phyloP scores from a whole-genome alignment of 164 flowering plant species.

The Magnolia sinica region DNA sequence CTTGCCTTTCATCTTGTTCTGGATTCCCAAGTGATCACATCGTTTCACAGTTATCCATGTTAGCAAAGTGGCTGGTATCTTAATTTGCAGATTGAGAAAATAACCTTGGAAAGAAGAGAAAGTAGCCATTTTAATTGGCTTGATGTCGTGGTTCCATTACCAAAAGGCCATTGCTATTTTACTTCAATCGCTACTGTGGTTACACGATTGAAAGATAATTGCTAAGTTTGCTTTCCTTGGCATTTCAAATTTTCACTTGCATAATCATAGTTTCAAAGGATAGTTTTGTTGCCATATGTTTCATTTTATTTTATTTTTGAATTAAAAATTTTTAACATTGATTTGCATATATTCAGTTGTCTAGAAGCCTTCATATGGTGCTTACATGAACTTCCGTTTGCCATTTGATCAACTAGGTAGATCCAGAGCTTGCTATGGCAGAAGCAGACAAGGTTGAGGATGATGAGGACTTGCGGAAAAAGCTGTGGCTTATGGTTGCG shows the following conservation, averaged over 20 bases:
- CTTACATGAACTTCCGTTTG: conserved; percentile 1
- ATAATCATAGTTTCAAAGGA: no score
- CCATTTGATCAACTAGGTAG: conserved; percentile 55
- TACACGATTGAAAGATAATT: neutral
- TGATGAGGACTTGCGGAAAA: conserved; percentile 96
- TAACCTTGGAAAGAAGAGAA: no score
- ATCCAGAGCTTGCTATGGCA: conserved; percentile 98
- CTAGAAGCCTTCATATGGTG: neutral
- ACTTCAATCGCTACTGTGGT: neutral
- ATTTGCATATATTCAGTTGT: neutral
- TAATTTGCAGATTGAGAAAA: no score
- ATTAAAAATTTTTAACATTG: no score
- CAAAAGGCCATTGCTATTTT: no score
- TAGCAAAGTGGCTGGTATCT: no score
- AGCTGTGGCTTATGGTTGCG: conserved; percentile 99
- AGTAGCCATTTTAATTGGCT: no score
- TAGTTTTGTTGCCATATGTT: neutral
- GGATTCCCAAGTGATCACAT: no score
- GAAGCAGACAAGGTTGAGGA: conserved; percentile 99
- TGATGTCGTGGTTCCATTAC: no score
- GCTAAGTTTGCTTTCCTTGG: neutral
- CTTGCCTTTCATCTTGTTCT: no score
- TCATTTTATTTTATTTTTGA: no score
- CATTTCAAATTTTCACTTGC: neutral
- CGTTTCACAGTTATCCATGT: no score